These are phyloP conservation scores for Ziziphus jujuba DNA, from an alignment of 306 rosid species.

Conservation along the genomic window DNA sequence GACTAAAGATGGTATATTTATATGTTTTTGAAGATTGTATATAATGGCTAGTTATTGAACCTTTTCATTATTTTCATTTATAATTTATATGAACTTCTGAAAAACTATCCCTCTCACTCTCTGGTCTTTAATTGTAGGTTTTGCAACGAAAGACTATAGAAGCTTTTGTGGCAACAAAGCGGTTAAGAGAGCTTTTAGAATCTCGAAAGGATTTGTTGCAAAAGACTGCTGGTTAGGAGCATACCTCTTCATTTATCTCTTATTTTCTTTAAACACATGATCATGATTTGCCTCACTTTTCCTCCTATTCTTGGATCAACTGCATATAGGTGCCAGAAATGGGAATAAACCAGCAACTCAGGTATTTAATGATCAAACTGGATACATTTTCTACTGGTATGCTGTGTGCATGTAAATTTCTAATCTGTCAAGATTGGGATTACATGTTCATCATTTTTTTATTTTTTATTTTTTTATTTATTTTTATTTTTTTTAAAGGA, in stretches of 20 bases:
- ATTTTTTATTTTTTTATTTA: no score
- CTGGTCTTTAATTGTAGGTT: slow-evolving; percentile 48
- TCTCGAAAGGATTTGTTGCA: slow-evolving; percentile 54
- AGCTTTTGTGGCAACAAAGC: slow-evolving; percentile 68
- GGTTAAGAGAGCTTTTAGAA: slow-evolving; percentile 61
- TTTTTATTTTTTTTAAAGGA: background rate
- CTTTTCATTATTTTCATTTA: no score
- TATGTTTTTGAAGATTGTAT: background rate
- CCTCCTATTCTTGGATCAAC: slow-evolving; percentile 16
- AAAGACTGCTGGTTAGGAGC: slow-evolving; percentile 53
- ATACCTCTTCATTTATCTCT: slow-evolving; percentile 5
- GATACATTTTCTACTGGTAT: background rate
- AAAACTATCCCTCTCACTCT: slow-evolving; percentile 14
- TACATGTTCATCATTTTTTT: background rate
- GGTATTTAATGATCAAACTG: slow-evolving; percentile 49
- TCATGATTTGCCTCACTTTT: background rate
- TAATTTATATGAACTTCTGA: background rate
- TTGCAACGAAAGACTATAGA: slow-evolving; percentile 87
- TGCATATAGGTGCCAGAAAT: slow-evolving; percentile 57
- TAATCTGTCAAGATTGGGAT: background rate
- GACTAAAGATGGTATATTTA: slow-evolving; percentile 63
- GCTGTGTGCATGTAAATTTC: background rate
- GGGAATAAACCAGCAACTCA: slow-evolving; percentile 41
- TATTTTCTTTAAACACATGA: background rate
- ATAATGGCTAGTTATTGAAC: background rate